These are phyloP conservation scores for Leucocoprinus birnbaumii DNA, from an alignment of 768 basidiomycete species.

Conservation along the genomic window DNA sequence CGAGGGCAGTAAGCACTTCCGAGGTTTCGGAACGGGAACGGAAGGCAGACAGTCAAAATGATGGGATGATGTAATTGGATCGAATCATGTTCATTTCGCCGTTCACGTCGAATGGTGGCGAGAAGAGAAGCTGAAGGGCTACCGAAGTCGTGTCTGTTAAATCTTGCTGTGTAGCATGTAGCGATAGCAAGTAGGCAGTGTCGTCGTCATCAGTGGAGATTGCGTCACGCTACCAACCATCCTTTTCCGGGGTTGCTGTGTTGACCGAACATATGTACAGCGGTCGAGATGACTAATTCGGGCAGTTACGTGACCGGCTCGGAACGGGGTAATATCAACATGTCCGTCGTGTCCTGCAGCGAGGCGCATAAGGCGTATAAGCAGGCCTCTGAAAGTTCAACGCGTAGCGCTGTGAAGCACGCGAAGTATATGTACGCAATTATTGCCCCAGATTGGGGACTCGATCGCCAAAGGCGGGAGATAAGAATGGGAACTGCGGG, in stretches of 20 bases:
- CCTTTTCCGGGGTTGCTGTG: neutral
- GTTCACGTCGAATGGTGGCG: too few relatives aligned
- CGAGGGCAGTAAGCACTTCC: neutral
- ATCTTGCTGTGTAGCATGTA: too few relatives aligned
- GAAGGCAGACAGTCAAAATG: neutral
- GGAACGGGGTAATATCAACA: slow-evolving; percentile 4
- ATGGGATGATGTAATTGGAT: neutral
- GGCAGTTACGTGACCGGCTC: neutral
- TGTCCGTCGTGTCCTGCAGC: neutral
- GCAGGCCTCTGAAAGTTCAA: too few relatives aligned
- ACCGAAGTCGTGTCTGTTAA: too few relatives aligned
- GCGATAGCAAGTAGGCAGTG: too few relatives aligned
- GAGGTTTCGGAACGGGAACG: neutral
- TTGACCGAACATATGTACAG: neutral
- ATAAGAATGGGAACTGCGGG: neutral
- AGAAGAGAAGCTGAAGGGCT: too few relatives aligned
- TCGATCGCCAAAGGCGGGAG: too few relatives aligned
- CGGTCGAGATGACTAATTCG: neutral
- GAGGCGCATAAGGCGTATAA: too few relatives aligned
- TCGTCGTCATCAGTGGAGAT: neutral
- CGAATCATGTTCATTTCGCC: neutral
- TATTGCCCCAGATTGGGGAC: too few relatives aligned
- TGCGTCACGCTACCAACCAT: neutral
- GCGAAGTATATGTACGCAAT: too few relatives aligned
- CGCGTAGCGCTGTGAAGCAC: too few relatives aligned